Percentiles rank a stretch among this genome's conserved stretches.
Conservation (phyloP, 805 yeast genomes). For the Torulaspora maleeae region DNA sequence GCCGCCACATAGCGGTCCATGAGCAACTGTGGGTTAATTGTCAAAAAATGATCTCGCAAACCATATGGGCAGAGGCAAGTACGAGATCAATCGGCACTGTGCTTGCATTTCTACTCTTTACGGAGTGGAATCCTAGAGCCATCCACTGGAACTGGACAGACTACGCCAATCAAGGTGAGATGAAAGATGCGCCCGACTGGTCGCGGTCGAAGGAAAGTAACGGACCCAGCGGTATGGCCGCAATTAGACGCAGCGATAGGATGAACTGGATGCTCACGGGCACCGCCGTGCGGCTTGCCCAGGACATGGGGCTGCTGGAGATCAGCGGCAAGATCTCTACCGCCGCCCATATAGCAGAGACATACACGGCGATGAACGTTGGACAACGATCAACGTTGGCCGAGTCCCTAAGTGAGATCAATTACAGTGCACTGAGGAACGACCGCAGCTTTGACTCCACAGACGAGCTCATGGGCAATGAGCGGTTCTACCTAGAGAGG, state of each 20-base stretch:
- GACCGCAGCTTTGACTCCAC: constrained; percentile 32
- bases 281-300: constrained; percentile 78
- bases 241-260: constrained; percentile 79
- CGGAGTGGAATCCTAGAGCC: constrained; percentile 96
- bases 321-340: constrained; percentile 67
- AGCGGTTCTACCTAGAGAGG: constrained; percentile 31
- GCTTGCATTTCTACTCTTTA: constrained; percentile 73
- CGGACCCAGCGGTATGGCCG: constrained; percentile 68
- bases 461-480: constrained; percentile 32
- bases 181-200: constrained; percentile 14
- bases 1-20: constrained; percentile 59
- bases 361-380: constrained; percentile 74
- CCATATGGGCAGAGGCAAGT: constrained; percentile 92
- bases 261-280: constrained; percentile 95
- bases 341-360: constrained; percentile 82
- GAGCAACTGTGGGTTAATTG: constrained; percentile 80
- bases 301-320: constrained; percentile 77
- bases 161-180: constrained; percentile 61
- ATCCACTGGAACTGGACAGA: constrained; percentile 86
- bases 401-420: constrained; percentile 64
- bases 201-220: constrained; percentile 38
- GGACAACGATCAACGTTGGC: constrained; percentile 75
- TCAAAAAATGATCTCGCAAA: constrained; percentile 72
- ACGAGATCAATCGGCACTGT: constrained; percentile 84
- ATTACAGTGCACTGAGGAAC: constrained; percentile 37